Evolutionary conservation across 768 basidiomycete genomes (phyloP), one percentile per base, ranked within the genome.

Genomic region (Leucocoprinus sp.): DNA sequence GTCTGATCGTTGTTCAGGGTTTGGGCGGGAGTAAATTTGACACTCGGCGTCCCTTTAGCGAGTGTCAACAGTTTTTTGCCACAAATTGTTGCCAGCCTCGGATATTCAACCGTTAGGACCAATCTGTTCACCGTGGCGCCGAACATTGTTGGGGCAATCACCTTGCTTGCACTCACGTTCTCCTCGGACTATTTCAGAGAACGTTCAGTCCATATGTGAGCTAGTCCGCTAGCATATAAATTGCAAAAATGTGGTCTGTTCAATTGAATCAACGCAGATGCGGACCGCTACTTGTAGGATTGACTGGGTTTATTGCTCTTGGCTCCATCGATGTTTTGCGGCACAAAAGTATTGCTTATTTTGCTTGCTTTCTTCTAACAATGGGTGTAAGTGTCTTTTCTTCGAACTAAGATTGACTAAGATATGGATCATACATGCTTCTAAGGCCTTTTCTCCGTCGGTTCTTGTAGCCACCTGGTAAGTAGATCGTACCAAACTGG

Each of bases 11-110:
- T 28, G 5, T 23, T 7, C 27, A 67, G 64, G 69, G 15, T 70
- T 27, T 74, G 71, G 72, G 69, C 69, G 4, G 35, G 71, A 33
- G 70, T 74, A 49, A 69, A 65, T 52, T 49, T 70, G 28, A 65
- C 69, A 6, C 68, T 69, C 27, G 70, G 72, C 8, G 73, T 76
- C 5, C 72, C 72, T 1, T 58, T 71, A 6, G 69, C 71, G 1
- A 71, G 69, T n/a, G 74, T 74, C 44, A 72, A 74, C 54, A 74
- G 74, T 50, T 76, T 75, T 55, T 60, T 77, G 11, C 72, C 71
- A 0, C 72, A 75, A 36, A 70, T 70, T 26, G 68, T 70, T 19
- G 66, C 63, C 7, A 69, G 69, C 42, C 59, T 72, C 4, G 68
- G 68, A 11, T 72, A 69, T 52, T 69, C 67, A 2, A 67, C 69